Conservation (phyloP, 352 stramenopile genomes). For the Globisporangium echinulatum region DNA sequence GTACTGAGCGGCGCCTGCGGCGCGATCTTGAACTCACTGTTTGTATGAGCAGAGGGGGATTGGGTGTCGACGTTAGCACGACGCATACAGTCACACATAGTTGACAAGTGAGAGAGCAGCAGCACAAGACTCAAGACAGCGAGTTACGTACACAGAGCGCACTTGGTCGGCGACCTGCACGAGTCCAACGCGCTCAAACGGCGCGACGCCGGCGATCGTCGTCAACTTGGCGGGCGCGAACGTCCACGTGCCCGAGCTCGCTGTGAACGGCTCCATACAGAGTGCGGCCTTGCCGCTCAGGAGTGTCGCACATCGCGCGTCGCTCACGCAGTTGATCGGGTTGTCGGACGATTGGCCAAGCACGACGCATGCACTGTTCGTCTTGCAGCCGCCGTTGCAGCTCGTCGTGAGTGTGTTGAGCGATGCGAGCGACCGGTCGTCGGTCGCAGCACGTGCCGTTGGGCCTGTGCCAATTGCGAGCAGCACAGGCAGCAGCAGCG, state of each 20-base stretch:
- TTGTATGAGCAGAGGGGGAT: too few species aligned
- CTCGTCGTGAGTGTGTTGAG: constrained; percentile 75
- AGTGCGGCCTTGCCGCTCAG: constrained; percentile 59
- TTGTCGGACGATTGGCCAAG: constrained; percentile 52
- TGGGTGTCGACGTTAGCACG: not conserved
- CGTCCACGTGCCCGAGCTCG: constrained; percentile 28
- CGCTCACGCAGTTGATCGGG: constrained; percentile 68
- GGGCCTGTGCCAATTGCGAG: constrained; percentile 7
- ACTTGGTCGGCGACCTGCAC: constrained; percentile 49
- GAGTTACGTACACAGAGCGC: constrained; percentile 23
- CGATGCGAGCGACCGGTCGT: constrained; percentile 12
- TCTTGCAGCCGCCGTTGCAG: constrained; percentile 62
- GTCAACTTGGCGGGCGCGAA: constrained; percentile 52
- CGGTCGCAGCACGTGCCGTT: not conserved
- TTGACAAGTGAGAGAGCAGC: not conserved
- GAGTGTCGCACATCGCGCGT: constrained; percentile 60
- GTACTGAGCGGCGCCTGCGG: constrained; percentile 29
- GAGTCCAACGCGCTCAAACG: constrained; percentile 69
- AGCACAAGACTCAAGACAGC: not conserved
- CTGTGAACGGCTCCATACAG: constrained; percentile 54
- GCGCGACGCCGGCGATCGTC: constrained; percentile 35
- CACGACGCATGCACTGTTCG: constrained; percentile 54
- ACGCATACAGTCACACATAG: not conserved
- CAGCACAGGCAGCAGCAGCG: not conserved
- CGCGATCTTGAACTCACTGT: constrained; percentile 39